Base-by-base conservation (phyloP, 257 asterid genomes). In the Ehretia macrophylla region DNA sequence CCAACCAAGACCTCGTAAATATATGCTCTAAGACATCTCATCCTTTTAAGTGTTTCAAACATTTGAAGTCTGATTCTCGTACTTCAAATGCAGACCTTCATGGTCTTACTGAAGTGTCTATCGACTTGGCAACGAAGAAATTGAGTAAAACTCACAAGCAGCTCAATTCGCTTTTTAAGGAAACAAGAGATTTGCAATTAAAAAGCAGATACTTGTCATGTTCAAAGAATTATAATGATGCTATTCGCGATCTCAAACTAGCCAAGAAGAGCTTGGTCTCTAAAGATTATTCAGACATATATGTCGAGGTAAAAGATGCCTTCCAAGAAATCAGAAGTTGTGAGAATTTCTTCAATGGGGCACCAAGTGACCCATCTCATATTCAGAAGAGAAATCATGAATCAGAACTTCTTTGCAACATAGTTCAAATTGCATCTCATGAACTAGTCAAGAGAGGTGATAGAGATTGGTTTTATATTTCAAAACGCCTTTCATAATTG, bases 141-240 rank as follows among this genome's bases (percentile, higher is more conserved):
- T 0, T 18, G 14, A 19, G 19, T 18, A 42, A 19, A 9, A 20
- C 38, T 40, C 17, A 67, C 55, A 27, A 17, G 6, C 14, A 42
- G 52, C 23, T n/a, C n/a, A 20, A 17, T 16, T 35, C 37, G 9
- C 51, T 27, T 20, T 11, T 46, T 13, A 11, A 38, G 44, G 44
- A 38, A 38, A 38, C 44, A 65, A 65, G 14, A 5, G 50, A 68
- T 44, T 54, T 54, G 1, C 16, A 8, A 1, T 21, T 65, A 68
- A 74, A 51, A 54, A 10, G 20, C 14, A 65, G 65, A 54, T 74
- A 71, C 44, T 8, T 1, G 8, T 55, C 65, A 3, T 78, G 84
- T 45, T 59, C 74, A 0, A 55, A 58, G 47, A 78, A 68, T 39
- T 74, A 71, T 63, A 51, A 58, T n/a, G 60, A 74, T 8, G 75